A percentile compares a stretch with the other conserved stretches of the same genome.
These are phyloP conservation scores for Microglena sp. DNA, from an alignment of 139 green algal species.

Conservation along the genomic window DNA sequence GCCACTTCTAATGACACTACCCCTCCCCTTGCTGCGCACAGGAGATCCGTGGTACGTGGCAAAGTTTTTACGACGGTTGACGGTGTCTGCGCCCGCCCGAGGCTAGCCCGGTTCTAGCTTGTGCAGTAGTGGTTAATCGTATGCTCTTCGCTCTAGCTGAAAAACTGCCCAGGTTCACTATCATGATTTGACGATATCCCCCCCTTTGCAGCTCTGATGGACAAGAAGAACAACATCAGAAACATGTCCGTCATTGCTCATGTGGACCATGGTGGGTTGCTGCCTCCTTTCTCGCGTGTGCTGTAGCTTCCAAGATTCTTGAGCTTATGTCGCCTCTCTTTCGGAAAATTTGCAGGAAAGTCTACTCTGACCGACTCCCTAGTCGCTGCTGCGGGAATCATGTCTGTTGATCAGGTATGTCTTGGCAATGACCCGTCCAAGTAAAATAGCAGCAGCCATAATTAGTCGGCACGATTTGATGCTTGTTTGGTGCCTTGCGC, in stretches of 20 bases:
- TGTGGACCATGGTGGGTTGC: slow-evolving; percentile 74
- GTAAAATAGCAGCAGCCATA: no score
- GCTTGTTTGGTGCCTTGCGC: no score
- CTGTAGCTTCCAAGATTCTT: background rate
- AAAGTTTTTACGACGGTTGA: no score
- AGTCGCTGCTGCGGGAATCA: slow-evolving; percentile 98
- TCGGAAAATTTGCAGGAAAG: slow-evolving; percentile 59
- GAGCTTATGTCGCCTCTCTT: background rate
- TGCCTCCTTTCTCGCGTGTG: background rate
- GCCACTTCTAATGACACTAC: no score
- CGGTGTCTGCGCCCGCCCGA: no score
- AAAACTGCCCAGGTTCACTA: background rate
- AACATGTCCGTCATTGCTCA: slow-evolving; percentile 88
- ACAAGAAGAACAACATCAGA: slow-evolving; percentile 89
- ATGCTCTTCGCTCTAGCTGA: no score
- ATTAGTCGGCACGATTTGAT: background rate
- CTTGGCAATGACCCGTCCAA: background rate
- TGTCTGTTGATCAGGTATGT: slow-evolving; percentile 81
- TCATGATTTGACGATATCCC: no score
- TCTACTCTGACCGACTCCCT: slow-evolving; percentile 95
- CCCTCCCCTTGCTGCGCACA: background rate
- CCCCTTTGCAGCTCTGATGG: slow-evolving; percentile 65
- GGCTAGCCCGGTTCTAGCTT: no score
- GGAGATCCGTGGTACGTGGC: no score
- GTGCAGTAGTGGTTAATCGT: no score